These are phyloP conservation scores for Salix udensis DNA, from an alignment of 345 rosid species.

Conservation along the genomic window DNA sequence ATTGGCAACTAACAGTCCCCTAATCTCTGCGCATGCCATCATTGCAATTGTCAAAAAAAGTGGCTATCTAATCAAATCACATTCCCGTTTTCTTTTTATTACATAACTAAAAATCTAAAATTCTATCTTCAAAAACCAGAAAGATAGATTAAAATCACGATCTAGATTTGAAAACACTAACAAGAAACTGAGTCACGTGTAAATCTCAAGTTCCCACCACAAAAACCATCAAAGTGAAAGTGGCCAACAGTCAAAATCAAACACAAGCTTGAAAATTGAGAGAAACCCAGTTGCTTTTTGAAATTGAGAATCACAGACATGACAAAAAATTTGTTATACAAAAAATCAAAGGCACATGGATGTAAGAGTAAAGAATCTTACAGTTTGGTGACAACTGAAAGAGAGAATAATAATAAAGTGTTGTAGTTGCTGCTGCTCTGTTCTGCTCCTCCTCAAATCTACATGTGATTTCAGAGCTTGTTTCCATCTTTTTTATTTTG, in stretches of 20 bases:
- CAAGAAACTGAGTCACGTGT: background rate
- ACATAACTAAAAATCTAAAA: background rate
- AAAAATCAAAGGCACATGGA: background rate
- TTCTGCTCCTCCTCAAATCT: background rate
- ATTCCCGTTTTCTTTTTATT: background rate
- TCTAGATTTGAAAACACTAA: background rate
- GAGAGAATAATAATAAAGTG: too few relatives aligned
- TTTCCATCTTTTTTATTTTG: background rate
- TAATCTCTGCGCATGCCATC: background rate
- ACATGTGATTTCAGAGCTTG: background rate
- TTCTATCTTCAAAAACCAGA: background rate
- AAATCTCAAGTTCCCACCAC: background rate
- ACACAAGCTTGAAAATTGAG: background rate
- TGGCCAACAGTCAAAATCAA: background rate
- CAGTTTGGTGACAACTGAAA: too few relatives aligned
- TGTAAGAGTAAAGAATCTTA: background rate
- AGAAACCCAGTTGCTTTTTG: background rate
- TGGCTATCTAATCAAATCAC: background rate
- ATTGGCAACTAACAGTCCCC: background rate
- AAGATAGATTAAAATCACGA: background rate
- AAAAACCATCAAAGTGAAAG: constrained; percentile 6
- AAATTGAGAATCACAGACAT: background rate
- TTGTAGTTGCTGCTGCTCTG: background rate
- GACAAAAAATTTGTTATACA: background rate
- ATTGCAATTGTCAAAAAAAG: background rate